Conservation (phyloP, 2,329 filamentous ascomycete genomes). For the Penicillium sp. region DNA sequence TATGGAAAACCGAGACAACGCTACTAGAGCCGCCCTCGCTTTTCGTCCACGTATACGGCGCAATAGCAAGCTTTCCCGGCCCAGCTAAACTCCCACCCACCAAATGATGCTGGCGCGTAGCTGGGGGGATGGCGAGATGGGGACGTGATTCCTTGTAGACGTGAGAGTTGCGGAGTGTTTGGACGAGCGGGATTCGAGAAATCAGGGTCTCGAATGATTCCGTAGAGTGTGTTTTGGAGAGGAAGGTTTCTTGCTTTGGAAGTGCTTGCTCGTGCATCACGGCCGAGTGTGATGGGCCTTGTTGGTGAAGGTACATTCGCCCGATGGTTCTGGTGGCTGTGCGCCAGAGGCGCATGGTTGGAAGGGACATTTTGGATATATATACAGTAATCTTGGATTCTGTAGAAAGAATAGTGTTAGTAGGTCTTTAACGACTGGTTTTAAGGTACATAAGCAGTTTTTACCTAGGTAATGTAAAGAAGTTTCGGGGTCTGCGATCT, state of each 20-base stretch:
- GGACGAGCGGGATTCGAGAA: conserved; percentile 59
- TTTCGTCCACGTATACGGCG: conserved; percentile 54
- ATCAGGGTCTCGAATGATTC: conserved; percentile 24
- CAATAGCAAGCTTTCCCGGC: conserved; percentile 66
- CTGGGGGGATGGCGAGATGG: conserved; percentile 71
- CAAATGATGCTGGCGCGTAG: conserved; percentile 65
- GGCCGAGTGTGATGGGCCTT: conserved; percentile 20
- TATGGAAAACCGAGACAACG: conserved; percentile 30
- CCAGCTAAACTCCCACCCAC: conserved; percentile 74
- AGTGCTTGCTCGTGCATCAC: conserved; percentile 24
- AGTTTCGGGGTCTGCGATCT: background rate
- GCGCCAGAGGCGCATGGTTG: conserved; percentile 13
- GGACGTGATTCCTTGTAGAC: conserved; percentile 69
- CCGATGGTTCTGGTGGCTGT: background rate
- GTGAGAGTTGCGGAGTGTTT: conserved; percentile 58
- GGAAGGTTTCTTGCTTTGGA: conserved; percentile 12
- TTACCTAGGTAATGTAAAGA: conserved; percentile 7
- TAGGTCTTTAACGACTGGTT: background rate
- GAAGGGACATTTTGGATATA: conserved; percentile 7
- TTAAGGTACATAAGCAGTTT: background rate
- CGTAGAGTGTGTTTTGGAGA: conserved; percentile 2
- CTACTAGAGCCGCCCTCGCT: conserved; percentile 12
- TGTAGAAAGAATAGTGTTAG: background rate
- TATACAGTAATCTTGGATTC: background rate
- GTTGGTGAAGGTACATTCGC: conserved; percentile 16